These are phyloP conservation scores for Rubia peregrina DNA, from an alignment of 305 asterid genomes.

Conservation along the genomic window DNA sequence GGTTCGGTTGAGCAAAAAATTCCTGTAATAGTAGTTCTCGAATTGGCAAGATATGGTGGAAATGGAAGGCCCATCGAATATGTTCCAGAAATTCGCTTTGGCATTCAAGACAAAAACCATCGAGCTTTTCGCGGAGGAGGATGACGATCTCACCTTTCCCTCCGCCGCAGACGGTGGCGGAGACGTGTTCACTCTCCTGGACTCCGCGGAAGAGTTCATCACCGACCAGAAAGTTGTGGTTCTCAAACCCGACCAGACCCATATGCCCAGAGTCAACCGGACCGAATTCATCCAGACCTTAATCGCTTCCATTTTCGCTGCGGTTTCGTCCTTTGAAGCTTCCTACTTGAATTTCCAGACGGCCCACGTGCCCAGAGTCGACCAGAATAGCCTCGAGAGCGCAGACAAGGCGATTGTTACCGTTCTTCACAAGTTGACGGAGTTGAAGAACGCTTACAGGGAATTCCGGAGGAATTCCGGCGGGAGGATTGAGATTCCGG, in stretches of 20 bases:
- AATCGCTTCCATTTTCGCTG: constrained; percentile 58
- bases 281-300: constrained; percentile 36
- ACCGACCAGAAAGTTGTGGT: constrained; percentile 84
- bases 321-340: constrained; percentile 77
- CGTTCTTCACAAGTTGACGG: constrained; percentile 56
- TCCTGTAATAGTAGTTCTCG: constrained; percentile 2
- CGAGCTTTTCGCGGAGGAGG: constrained; percentile 77
- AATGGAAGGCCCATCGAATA: constrained; percentile 46
- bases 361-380: constrained; percentile 76
- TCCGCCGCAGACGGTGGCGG: constrained; percentile 32
- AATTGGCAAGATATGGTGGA: constrained; percentile 36
- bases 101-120: constrained; percentile 78
- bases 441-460: constrained; percentile 49
- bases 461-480: constrained; percentile 33
- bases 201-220: constrained; percentile 80
- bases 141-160: constrained; percentile 21
- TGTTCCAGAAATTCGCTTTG: constrained; percentile 84
- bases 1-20: neutral
- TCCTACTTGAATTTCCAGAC: constrained; percentile 77
- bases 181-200: constrained; percentile 52
- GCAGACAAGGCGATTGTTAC: constrained; percentile 69
- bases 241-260: constrained; percentile 57
- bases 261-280: constrained; percentile 11
- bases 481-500: constrained; percentile 42
- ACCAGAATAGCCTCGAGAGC: constrained; percentile 44